Base-by-base conservation (phyloP, 495 filamentous ascomycete genomes). In the Neurospora africana region DNA sequence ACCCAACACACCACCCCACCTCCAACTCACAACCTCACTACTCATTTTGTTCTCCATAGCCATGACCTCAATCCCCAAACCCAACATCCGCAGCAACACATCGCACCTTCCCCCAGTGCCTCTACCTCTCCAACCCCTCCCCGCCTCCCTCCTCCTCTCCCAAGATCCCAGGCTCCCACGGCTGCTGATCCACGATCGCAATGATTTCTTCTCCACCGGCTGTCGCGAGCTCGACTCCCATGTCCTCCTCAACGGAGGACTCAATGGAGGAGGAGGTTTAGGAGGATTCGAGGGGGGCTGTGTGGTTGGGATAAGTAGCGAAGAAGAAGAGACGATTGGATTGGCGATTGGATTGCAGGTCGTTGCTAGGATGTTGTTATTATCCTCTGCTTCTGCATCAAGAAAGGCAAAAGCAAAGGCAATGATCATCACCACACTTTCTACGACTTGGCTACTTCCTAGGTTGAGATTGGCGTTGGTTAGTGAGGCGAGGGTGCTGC, bases 241-340 rank as follows among this genome's bases (percentile, higher is more conserved):
- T 23, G 76, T 86, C 13, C 75, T 87, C 19, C 72, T 81, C 17
- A 82, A 80, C 21, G 53, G 23, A 6, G 47, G 21, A 27, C 15
- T 41, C 39, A 41, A 41, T 7, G 43, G 19, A 44, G 43, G 8
- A 44, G 43, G 8, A 43, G 40, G 17, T 8, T 15, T 5, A 40
- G 9, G 44, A 58, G 23, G 47, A 27, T 58, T 58, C 21, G 47
- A 58, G 27, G 5, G 47, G 85, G 86, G 15, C 1, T 72, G 76
- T n/a, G 82, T 88, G 0, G 81, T 86, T 0, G 86, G 86, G 0
- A 70, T 87, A 41, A 88, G 85, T 39, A 72, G 79, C 0, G 84
- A 87, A 75, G 81, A 80, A 10, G 80, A 76, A 13, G 81, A 79
- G 19, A 58, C 82, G 15, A 82, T 80, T 5, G 53, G 83, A 17